phyloP scores from a whole-genome alignment of 1,284 basidiomycete genomes.

The Trichosporon ovoides region DNA sequence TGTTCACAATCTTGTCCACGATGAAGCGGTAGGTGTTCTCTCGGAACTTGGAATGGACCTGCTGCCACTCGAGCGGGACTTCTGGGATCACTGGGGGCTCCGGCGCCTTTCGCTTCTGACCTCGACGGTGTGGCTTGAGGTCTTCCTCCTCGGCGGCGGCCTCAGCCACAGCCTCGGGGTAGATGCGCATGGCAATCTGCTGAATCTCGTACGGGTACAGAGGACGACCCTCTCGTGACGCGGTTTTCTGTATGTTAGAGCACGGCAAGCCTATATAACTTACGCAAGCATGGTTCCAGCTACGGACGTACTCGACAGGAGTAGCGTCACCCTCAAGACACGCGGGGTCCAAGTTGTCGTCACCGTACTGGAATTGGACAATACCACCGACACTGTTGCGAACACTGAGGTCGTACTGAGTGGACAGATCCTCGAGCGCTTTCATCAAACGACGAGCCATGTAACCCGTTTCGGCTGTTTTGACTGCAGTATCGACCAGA shows the following conservation, averaged over 20 bases:
- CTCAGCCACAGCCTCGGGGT: constrained; percentile 27
- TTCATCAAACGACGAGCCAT: constrained; percentile 99
- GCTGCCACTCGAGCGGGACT: constrained; percentile 42
- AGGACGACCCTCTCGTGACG: constrained; percentile 57
- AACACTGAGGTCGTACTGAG: constrained; percentile 95
- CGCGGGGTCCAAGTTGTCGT: constrained; percentile 95
- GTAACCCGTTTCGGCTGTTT: constrained; percentile 99
- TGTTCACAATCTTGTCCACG: constrained; percentile 61
- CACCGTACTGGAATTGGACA: constrained; percentile 97
- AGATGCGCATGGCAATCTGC: constrained; percentile 61
- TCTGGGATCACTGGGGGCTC: constrained; percentile 15
- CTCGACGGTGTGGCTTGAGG: constrained; percentile 9
- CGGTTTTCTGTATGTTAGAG: constrained; percentile 53
- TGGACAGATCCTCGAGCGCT: constrained; percentile 93
- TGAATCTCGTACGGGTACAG: constrained; percentile 85
- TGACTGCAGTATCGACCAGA: constrained; percentile 97
- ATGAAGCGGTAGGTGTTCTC: constrained; percentile 73
- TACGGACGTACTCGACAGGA: constrained; percentile 81
- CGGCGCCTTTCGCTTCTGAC: constrained; percentile 12
- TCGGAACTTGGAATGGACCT: constrained; percentile 70
- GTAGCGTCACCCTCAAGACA: constrained; percentile 91
- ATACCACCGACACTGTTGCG: constrained; percentile 91
- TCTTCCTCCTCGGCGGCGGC: constrained; percentile 8
- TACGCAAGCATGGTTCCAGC: constrained; percentile 83
- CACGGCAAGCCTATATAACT: constrained; percentile 32